Percentiles rank a stretch among this genome's conserved stretches.
Evolutionary conservation across 2,329 filamentous ascomycete species (phyloP).

Genomic region (Metarhizium anisopliae): DNA sequence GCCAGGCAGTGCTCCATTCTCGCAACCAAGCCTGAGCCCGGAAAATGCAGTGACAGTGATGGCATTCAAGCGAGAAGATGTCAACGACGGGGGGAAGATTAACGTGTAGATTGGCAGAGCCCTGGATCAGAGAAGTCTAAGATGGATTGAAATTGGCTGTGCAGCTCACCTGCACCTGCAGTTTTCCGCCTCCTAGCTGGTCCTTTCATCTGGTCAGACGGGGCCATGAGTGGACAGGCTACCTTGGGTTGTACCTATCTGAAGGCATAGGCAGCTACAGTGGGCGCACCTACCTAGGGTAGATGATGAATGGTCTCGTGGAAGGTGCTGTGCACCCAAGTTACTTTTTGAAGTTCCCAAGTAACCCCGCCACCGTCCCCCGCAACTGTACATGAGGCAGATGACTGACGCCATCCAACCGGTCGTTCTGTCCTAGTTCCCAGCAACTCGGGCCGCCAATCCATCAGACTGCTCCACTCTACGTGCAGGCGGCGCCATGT

Average conservation of each 20-base stretch:
- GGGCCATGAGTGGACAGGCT: background rate
- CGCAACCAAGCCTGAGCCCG: too few relatives aligned
- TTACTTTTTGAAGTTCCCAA: background rate
- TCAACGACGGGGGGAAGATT: too few relatives aligned
- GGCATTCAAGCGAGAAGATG: too few relatives aligned
- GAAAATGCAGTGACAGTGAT: too few relatives aligned
- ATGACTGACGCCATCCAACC: background rate
- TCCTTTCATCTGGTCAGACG: background rate
- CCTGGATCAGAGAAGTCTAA: too few relatives aligned
- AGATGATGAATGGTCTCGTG: background rate
- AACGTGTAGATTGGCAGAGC: too few relatives aligned
- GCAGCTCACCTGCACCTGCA: background rate
- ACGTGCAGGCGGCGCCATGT: background rate
- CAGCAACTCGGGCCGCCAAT: conserved; percentile 1
- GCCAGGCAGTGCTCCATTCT: too few relatives aligned
- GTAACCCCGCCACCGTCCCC: background rate
- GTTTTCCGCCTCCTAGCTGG: background rate
- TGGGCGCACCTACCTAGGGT: background rate
- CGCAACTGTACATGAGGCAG: background rate
- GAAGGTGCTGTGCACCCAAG: background rate
- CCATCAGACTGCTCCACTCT: background rate
- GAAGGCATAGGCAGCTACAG: too few relatives aligned
- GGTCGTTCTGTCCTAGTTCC: background rate
- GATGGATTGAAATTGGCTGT: background rate
- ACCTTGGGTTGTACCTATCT: too few relatives aligned